Evolutionary conservation across 441 rosid genomes (phyloP), one percentile per base, ranked within the genome.

Genomic region (Kokia cookei): DNA sequence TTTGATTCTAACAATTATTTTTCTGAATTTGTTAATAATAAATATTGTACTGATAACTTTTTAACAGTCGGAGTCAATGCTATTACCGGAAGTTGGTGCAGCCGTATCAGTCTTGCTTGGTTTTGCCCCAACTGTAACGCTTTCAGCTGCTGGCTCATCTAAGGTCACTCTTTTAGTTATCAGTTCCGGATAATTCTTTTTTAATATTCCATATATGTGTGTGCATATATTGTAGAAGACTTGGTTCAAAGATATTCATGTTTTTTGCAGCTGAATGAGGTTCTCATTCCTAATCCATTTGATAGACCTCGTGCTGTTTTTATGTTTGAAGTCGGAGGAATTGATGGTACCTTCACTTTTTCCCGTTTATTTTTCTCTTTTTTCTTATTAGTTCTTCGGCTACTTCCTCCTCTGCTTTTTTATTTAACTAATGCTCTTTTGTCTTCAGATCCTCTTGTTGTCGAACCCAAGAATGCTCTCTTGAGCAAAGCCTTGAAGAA

Each of bases 71-170:
- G 60, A 77, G 24, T 66, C 83, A 6, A 77, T 95, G 80, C 84
- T 80, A 14, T 77, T 83, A 42, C 67, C 73, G 58, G 95, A 95
- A 84, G 81, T 90, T 65, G 90, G 95, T 22, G 91, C 96, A 45
- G 81, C 90, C 17, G 91, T 90, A 69, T 93, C 99, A 7, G 88
- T 90, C 71, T 90, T 95, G 84, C 95, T 95, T 73, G 98, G 99
- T 73, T 82, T 93, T 71, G 78, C 86, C 14, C 99, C 99, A 13
- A 69, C 92, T 14, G 74, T 79, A 66, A 73, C 91, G 22, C 91
- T 95, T 80, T 87, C 97, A 15, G 83, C 87, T 26, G 81, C 88
- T 72, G 86, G 91, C 66, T 95, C 99, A 69, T 82, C 89, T 51
- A 91, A 95, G 99, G 99, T 95, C 15, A 4, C 61, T 11, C 17